These are phyloP conservation scores for Sisymbrium altissimum DNA, from an alignment of 345 rosid species.

Conservation along the genomic window DNA sequence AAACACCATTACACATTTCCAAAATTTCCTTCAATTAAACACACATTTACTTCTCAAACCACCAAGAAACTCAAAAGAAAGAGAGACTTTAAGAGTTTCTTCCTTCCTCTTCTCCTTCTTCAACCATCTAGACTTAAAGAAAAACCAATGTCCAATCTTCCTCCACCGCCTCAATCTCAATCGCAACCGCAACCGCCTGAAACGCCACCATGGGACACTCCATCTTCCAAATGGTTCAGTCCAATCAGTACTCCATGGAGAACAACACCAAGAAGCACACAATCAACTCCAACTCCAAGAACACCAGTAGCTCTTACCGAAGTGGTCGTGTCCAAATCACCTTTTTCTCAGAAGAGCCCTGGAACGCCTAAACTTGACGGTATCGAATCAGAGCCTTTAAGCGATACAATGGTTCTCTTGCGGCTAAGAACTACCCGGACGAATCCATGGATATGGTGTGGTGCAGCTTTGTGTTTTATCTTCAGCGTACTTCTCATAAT, in stretches of 20 bases:
- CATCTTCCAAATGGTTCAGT: constrained; percentile 32
- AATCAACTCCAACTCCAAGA: constrained; percentile 25
- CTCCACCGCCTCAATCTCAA: constrained; percentile 33
- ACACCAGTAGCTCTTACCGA: constrained; percentile 38
- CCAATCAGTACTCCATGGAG: constrained; percentile 37
- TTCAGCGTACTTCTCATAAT: constrained; percentile 75
- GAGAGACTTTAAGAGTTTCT: not conserved
- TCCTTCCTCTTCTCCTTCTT: constrained; percentile 5
- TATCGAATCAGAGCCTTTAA: constrained; percentile 25
- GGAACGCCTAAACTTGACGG: constrained; percentile 17
- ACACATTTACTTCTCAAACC: constrained; percentile 14
- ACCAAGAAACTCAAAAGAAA: not conserved
- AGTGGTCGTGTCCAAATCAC: constrained; percentile 45
- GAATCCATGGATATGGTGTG: constrained; percentile 68
- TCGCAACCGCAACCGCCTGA: constrained; percentile 16
- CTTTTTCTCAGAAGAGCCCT: constrained; percentile 22
- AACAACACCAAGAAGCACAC: constrained; percentile 33
- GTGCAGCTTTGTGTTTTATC: constrained; percentile 64
- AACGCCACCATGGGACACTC: constrained; percentile 39
- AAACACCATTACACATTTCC: constrained; percentile 30
- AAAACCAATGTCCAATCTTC: constrained; percentile 38
- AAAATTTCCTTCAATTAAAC: constrained; percentile 37
- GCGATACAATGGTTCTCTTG: constrained; percentile 19
- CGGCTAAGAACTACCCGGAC: constrained; percentile 50
- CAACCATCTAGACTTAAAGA: constrained; percentile 7